These are phyloP conservation scores for Neurospora cerealis DNA, from an alignment of 495 filamentous ascomycete species.

Conservation along the genomic window DNA sequence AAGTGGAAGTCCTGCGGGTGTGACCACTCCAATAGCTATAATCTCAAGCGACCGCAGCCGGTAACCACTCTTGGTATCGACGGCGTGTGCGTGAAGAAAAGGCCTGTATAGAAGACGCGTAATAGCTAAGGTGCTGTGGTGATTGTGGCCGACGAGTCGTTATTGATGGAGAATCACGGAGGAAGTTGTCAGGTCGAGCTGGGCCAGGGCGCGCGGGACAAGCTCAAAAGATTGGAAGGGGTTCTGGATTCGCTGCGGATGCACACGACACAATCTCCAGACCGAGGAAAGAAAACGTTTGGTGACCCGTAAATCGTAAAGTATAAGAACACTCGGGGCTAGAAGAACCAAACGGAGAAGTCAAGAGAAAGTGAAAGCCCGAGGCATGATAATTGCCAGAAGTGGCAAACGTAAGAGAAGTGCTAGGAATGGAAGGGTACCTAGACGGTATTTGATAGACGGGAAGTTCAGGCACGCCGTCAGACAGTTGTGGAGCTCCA, in stretches of 20 bases:
- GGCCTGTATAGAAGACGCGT: not conserved
- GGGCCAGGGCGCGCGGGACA: not conserved
- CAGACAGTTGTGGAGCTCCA: not conserved
- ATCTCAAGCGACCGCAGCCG: not conserved
- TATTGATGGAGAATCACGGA: not conserved
- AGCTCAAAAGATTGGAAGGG: not conserved
- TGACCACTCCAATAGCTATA: not conserved
- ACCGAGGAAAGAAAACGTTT: not conserved
- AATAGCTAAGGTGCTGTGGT: not conserved
- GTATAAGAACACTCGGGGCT: not conserved
- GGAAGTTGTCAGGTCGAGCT: not conserved
- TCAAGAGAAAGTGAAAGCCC: not conserved
- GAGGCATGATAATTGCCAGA: not conserved
- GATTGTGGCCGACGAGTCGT: not conserved
- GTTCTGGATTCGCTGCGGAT: not conserved
- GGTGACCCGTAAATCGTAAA: not conserved
- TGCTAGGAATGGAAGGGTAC: not conserved
- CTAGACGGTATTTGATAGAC: not conserved
- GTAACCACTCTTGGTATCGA: not conserved
- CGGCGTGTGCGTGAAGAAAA: not conserved
- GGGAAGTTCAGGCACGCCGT: not conserved
- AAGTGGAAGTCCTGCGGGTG: not conserved
- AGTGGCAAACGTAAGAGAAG: not conserved
- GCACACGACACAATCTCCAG: not conserved
- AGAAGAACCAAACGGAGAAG: not conserved